Base-by-base conservation (phyloP, 208 protist genomes). In the Acanthamoeba culbertsoni region DNA sequence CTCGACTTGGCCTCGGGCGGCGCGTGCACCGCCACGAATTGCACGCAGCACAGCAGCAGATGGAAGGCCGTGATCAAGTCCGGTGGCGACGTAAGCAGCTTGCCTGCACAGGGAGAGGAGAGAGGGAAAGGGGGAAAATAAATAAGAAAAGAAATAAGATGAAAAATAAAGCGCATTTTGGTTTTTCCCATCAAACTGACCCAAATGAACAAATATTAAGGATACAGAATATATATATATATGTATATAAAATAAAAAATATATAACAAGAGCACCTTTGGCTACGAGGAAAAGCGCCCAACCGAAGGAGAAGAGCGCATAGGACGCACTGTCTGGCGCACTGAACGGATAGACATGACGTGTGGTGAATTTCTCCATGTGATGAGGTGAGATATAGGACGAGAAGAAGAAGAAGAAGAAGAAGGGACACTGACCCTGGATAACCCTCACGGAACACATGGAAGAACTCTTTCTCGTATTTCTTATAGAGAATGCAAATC, bases 401-500 rank as follows among this genome's bases (percentile, higher is more conserved):
- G 26, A 48, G 16, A 26, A 1, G 12, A 31, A 82, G 65, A 8
- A 12, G 4, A 46, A 26, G 12, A 5, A 42, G 20, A 63, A n/a
- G 4, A 63, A 63, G 2, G 8, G 46, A 82, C 71, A 37, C 71
- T 5, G 71, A 43, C 42, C 53, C 42, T 16, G 37, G 8, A 40
- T 82, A 37, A n/a, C 42, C 53, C 20, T 48, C 33, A 51, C 79
- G 51, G 55, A 89, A 89, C 20, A 65, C 46, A 4, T 89, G 45
- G 31, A 68, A 42, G 79, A 89, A 89, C 40, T 89, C 79, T 51
- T 89, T 89, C 79, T 89, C 79, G 55, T 89, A 89, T 51, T 89
- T 89, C 20, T 35, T 12, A 33, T 89, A 89, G 51, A 89, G 55
- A n/a, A 89, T 89, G 79, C 51, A 89, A 18, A 89, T 89, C 16